Conservation (phyloP, 768 basidiomycete species). For the Lanmaoa pseudosensibilis region DNA sequence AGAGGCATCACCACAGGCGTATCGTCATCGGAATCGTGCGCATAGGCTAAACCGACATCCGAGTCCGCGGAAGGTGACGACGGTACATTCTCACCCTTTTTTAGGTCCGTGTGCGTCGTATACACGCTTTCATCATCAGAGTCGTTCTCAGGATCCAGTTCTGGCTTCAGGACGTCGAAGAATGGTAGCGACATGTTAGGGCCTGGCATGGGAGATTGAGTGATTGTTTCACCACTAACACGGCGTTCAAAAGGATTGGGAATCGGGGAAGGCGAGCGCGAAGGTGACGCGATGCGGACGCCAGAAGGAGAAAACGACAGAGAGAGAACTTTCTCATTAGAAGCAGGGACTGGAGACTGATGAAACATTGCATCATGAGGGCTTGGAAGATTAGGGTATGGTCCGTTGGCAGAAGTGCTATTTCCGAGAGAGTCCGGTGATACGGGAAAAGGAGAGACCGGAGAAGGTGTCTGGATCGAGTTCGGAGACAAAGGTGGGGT, state of each 20-base stretch:
- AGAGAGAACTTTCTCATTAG: constrained; percentile 19
- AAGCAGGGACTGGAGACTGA: constrained; percentile 2
- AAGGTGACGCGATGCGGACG: constrained; percentile 30
- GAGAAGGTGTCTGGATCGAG: constrained; percentile 34
- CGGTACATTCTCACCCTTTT: constrained; percentile 15
- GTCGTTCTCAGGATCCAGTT: constrained; percentile 23
- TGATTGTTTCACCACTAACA: constrained; percentile 68
- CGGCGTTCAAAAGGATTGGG: constrained; percentile 91
- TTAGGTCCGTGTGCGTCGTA: constrained; percentile 31
- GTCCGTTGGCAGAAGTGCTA: constrained; percentile 14
- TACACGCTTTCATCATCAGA: constrained; percentile 38
- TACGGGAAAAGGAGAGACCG: constrained; percentile 31
- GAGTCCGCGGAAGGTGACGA: constrained; percentile 31
- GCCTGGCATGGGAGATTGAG: constrained; percentile 24
- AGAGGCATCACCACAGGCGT: constrained; percentile 34
- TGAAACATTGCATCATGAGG: constrained; percentile 16
- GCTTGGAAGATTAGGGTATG: constrained; percentile 20
- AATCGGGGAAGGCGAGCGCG: constrained; percentile 46
- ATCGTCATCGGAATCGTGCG: constrained; percentile 33
- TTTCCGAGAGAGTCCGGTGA: constrained; percentile 26
- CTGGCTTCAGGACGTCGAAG: constrained; percentile 52
- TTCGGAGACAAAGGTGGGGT: constrained; percentile 38
- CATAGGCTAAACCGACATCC: constrained; percentile 41
- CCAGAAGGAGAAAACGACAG: constrained; percentile 22
- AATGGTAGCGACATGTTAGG: constrained; percentile 47